Percentiles rank a stretch among this genome's conserved stretches.
Conservation (phyloP, 108 stramenopile genomes). For the Fistulifera pelliculosa region DNA sequence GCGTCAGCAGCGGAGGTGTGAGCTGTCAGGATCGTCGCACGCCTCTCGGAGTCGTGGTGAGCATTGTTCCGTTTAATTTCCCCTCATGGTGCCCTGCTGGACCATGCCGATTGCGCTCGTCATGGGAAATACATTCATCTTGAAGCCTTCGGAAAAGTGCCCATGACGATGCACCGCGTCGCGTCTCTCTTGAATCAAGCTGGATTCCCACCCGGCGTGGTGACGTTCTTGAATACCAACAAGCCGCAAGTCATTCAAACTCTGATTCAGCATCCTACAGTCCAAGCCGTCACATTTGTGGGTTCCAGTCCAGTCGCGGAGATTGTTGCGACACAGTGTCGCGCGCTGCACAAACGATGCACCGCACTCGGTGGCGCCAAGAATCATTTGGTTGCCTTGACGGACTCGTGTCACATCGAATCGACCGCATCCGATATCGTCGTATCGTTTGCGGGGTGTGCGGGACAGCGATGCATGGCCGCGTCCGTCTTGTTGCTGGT, state of each 20-base stretch:
- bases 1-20: constrained; percentile 67
- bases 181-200: constrained; percentile 53
- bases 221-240: constrained; percentile 73
- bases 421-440: constrained; percentile 82
- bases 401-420: constrained; percentile 85
- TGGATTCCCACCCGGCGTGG: constrained; percentile 81
- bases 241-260: constrained; percentile 44
- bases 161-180: constrained; percentile 69
- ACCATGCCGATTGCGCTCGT: constrained; percentile 88
- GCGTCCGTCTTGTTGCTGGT: constrained; percentile 89
- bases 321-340: constrained; percentile 66
- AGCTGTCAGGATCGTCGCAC: constrained; percentile 74
- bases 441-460: constrained; percentile 85
- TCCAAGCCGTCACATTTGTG: constrained; percentile 89
- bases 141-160: constrained; percentile 89
- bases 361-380: constrained; percentile 94
- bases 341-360: constrained; percentile 74
- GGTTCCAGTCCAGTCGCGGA: constrained; percentile 85
- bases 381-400: constrained; percentile 93
- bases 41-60: constrained; percentile 89
- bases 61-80: constrained; percentile 92
- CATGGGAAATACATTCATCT: constrained; percentile 82
- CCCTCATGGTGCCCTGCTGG: constrained; percentile 52
- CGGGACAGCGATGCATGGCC: constrained; percentile 91
- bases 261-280: constrained; percentile 57